Conservation (phyloP, 805 yeast species). For the Zygosaccharomyces bisporus region DNA sequence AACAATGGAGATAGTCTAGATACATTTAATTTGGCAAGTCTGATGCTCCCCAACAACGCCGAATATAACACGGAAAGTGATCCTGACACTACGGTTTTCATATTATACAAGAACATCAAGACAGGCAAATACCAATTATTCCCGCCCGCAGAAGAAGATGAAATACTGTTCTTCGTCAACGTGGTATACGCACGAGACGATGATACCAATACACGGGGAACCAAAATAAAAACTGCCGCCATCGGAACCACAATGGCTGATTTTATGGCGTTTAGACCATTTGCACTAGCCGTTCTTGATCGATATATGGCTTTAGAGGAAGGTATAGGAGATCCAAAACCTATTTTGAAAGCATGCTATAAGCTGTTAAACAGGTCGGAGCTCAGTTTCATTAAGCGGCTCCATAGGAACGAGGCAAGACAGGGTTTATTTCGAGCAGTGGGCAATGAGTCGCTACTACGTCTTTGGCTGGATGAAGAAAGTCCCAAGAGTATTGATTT, state of each 20-base stretch:
- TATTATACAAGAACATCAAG: conserved; percentile 42
- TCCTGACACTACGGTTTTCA: conserved; percentile 57
- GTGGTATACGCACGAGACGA: conserved; percentile 50
- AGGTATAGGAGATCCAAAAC: conserved; percentile 6
- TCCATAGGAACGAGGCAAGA: conserved; percentile 16
- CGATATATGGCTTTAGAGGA: conserved; percentile 25
- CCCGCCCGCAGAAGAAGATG: conserved; percentile 25
- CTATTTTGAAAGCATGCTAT: conserved; percentile 23
- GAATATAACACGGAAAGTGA: conserved; percentile 45
- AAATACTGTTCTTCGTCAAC: conserved; percentile 51
- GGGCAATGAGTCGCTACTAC: conserved; percentile 16
- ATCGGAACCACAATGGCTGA: conserved; percentile 51
- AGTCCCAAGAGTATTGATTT: conserved; percentile 11
- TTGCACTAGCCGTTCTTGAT: conserved; percentile 50
- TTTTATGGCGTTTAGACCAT: conserved; percentile 56
- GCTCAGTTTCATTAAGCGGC: conserved; percentile 17
- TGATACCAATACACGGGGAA: conserved; percentile 49
- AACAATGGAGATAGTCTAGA: conserved; percentile 25
- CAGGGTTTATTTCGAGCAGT: conserved; percentile 27
- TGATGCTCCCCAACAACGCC: conserved; percentile 60
- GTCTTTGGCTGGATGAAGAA: conserved; percentile 8
- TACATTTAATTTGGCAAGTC: conserved; percentile 41
- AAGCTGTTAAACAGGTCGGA: conserved; percentile 29
- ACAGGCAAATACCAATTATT: conserved; percentile 25
- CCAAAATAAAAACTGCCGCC: conserved; percentile 55